These are phyloP conservation scores for Beauveria pseudobassiana DNA, from an alignment of 2,329 filamentous ascomycete species.

Conservation along the genomic window DNA sequence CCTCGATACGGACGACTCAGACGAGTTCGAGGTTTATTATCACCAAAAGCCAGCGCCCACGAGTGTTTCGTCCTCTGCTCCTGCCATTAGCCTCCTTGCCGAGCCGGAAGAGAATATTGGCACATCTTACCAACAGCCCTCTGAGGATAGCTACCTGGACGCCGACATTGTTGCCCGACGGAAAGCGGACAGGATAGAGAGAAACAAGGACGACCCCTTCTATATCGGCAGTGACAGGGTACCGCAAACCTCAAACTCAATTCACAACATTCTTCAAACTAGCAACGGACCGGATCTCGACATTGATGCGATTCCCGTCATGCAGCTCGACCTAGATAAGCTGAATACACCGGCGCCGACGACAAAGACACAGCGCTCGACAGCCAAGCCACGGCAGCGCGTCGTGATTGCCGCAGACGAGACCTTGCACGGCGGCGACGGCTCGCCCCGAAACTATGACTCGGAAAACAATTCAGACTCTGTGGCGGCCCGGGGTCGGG, in stretches of 20 bases:
- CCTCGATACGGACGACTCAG: slow-evolving; percentile 46
- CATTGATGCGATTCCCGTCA: slow-evolving; percentile 91
- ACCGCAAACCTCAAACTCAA: slow-evolving; percentile 63
- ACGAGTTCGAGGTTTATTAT: slow-evolving; percentile 63
- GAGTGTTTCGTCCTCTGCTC: slow-evolving; percentile 42
- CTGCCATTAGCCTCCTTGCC: slow-evolving; percentile 47
- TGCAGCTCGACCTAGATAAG: slow-evolving; percentile 75
- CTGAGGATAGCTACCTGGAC: slow-evolving; percentile 61
- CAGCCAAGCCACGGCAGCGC: slow-evolving; percentile 44
- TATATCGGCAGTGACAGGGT: slow-evolving; percentile 63
- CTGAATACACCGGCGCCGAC: slow-evolving; percentile 25
- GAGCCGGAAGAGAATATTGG: slow-evolving; percentile 42
- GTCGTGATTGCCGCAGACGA: slow-evolving; percentile 68
- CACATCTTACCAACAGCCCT: slow-evolving; percentile 52
- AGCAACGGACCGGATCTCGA: slow-evolving; percentile 75
- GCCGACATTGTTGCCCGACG: slow-evolving; percentile 66
- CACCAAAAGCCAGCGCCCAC: slow-evolving; percentile 46
- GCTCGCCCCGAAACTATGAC: slow-evolving; percentile 41
- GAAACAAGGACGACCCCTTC: slow-evolving; percentile 89
- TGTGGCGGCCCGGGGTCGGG: slow-evolving; percentile 39
- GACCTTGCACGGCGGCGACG: slow-evolving; percentile 52
- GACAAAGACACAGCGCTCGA: slow-evolving; percentile 24
- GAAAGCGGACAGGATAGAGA: slow-evolving; percentile 69
- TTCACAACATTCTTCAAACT: slow-evolving; percentile 66
- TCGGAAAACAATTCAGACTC: slow-evolving; percentile 45